Evolutionary conservation across 2,329 filamentous ascomycete genomes (phyloP).

Genomic region (Fusarium sp.): DNA sequence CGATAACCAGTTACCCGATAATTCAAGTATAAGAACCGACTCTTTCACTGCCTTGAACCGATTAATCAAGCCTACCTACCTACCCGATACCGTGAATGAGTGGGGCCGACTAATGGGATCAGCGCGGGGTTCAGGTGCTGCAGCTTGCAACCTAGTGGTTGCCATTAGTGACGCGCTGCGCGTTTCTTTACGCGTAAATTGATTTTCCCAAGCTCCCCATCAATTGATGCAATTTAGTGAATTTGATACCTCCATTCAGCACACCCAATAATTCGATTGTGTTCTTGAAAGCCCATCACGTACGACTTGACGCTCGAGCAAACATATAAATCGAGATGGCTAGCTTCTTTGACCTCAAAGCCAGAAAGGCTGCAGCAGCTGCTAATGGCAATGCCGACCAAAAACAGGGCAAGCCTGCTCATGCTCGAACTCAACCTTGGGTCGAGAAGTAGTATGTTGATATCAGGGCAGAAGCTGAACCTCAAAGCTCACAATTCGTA

Average conservation of each 20-base stretch:
- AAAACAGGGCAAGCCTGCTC: slow-evolving; percentile 72
- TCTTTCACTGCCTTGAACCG: no score
- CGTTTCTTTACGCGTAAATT: slow-evolving; percentile 49
- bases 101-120: not conserved
- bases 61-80: not conserved
- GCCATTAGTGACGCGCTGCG: slow-evolving; percentile 35
- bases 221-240: slow-evolving; percentile 11
- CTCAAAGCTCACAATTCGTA: slow-evolving; percentile 54
- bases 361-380: slow-evolving; percentile 82
- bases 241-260: slow-evolving; percentile 9
- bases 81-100: slow-evolving; percentile 18
- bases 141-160: slow-evolving; percentile 6
- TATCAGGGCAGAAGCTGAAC: not conserved
- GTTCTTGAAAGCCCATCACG: not conserved
- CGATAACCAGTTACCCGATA: no score
- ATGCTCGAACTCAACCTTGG: slow-evolving; percentile 85
- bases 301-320: not conserved
- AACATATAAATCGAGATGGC: slow-evolving; percentile 68
- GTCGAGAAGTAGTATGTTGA: slow-evolving; percentile 93
- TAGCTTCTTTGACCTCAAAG: slow-evolving; percentile 96
- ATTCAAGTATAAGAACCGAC: no score
- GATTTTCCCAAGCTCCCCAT: slow-evolving; percentile 42
- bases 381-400: slow-evolving; percentile 72
- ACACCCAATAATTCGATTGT: not conserved
- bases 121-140: not conserved